Evolutionary conservation across 495 filamentous ascomycete species (phyloP), one percentile per base, ranked within the genome.

Genomic region (Polyplosphaeria fusca): DNA sequence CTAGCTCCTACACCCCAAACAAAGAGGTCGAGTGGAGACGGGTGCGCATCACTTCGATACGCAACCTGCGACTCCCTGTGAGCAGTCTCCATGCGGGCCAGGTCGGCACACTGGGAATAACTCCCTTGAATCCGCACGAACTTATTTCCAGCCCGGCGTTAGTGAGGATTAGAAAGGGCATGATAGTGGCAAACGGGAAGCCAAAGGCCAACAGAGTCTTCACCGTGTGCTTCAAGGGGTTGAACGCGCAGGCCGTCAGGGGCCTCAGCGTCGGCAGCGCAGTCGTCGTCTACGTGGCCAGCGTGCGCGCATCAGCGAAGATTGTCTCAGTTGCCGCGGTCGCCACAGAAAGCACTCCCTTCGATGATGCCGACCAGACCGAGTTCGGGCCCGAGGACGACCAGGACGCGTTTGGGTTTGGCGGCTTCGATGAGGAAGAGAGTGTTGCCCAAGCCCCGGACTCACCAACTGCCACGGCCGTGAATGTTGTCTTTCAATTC

Each of bases 51-150:
- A 80, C 88, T 43, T 95, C 90, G 56, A 83, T 96, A 25, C 86
- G 94, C 18, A 91, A 95, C 61, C 77, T 98, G 5, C 82, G 94
- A 16, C 76, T 96, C 4, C 88, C 93, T 0, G 89, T 95, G 2
- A 86, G 83, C 42, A 84, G 77, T 0, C 77, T 98, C 0, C 74
- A 80, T 14, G 78, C 82, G 13, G 93, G 88, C 46, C 90, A 96
- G 75, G 92, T 93, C 1, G 93, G 94, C 1, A 95, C 90, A 1
- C 82, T 98, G 23, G 92, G 91, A 2, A 74, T 96, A 53, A 79
- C 87, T 18, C 82, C 86, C 5, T 55, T 63, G 13, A 64, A 63
- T 11, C n/a, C n/a, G n/a, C n/a, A n/a, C n/a, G 54, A 63, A 23
- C 64, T 67, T 1, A 70, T 79, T 38, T 55, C 67, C 1, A 60